Evolutionary conservation across 257 asterid species (phyloP), one percentile per base, ranked within the genome.

Genomic region (Solanum neorickii): DNA sequence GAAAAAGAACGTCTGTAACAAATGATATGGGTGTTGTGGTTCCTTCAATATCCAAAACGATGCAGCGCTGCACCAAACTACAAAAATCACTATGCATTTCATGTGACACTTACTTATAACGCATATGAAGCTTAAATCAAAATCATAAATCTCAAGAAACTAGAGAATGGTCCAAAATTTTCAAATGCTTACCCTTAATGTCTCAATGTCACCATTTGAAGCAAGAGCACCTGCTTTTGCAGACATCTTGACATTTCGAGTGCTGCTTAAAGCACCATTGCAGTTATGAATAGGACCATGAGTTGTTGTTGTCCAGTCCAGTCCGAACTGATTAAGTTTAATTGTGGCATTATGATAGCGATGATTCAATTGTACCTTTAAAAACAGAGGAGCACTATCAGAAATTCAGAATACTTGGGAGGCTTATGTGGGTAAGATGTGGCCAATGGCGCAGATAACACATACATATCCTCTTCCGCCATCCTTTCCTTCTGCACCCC

Each of bases 401-500:
- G 39, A 35, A 35, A 35, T 35, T 35, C 7, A 35, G 98, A 93
- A 89, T 98, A 97, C 88, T 97, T 96, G 60, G 98, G 98, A 87
- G 98, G 94, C 93, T 94, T 96, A 90, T 92, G 83, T 0, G 98
- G 98, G 95, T 98, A 95, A 14, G 98, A 97, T 92, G 96, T 96
- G 3, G 97, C 90, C 86, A 89, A 76, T 41, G 99, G 98, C 33
- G 92, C 95, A 86, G 89, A 89, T 92, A 97, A 84, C 88, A 94
- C 95, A 89, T 95, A 95, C 99, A 97, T 96, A 87, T 95, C 99
- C 86, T 95, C 98, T 47, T 93, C 97, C 93, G 90, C 86, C 99
- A 97, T 97, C 92, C 99, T 94, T 92, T 96, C 99, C 93, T 97
- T 96, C 92, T 93, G 99, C 77, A 97, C 98, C 65, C 99, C 99